Evolutionary conservation across 73 alveolate genomes (phyloP).

Genomic region (Stentor coeruleus): DNA sequence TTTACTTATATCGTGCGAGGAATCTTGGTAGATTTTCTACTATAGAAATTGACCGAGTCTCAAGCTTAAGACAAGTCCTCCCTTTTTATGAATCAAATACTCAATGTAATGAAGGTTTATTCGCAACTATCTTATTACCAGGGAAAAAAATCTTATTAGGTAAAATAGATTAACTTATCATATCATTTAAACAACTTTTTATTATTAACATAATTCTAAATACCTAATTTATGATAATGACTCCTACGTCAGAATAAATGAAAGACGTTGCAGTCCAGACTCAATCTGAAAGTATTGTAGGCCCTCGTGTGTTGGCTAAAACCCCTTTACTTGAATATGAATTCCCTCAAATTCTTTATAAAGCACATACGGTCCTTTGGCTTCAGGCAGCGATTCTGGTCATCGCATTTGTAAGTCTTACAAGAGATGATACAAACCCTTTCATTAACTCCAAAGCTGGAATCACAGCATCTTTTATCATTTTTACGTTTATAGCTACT

Average conservation of each 20-base stretch:
- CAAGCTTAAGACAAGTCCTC: not conserved
- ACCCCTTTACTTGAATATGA: slow-evolving; percentile 23
- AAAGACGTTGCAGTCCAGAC: slow-evolving; percentile 27
- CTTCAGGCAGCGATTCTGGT: not conserved
- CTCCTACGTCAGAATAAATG: slow-evolving; percentile 8
- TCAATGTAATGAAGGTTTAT: too few species aligned
- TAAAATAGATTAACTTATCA: too few species aligned
- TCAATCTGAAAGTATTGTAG: not conserved
- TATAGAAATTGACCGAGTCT: not conserved
- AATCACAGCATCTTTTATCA: slow-evolving; percentile 24
- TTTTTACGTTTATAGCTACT: slow-evolving; percentile 37
- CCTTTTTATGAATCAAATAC: slow-evolving; percentile 6
- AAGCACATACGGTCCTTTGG: not conserved
- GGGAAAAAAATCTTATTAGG: too few species aligned
- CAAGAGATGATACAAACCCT: slow-evolving; percentile 20
- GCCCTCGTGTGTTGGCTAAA: slow-evolving; percentile 25
- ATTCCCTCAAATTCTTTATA: slow-evolving; percentile 23
- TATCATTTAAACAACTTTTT: too few species aligned
- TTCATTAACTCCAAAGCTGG: slow-evolving; percentile 10
- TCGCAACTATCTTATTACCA: too few species aligned
- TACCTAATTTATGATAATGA: too few species aligned
- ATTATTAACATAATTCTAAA: too few species aligned
- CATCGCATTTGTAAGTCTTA: not conserved
- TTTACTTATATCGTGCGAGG: not conserved
- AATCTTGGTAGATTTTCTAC: not conserved